Percentiles rank a stretch among this genome's conserved stretches.
Conservation (phyloP, 345 rosid species). For the Aethionema arabicum region DNA sequence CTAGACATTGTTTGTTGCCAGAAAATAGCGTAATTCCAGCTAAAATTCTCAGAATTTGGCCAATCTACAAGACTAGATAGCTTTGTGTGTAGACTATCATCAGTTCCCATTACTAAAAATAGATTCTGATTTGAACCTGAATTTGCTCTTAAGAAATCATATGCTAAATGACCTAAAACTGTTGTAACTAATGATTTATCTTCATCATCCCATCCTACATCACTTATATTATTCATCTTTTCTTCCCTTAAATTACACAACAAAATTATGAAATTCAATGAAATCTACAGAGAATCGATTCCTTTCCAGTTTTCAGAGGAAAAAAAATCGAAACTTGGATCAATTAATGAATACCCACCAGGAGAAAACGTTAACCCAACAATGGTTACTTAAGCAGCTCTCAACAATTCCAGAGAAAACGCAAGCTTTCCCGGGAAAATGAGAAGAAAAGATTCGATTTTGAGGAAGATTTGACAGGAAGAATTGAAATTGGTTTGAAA, state of each 20-base stretch:
- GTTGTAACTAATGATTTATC: conserved; percentile 65
- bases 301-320: conserved; percentile 17
- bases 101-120: conserved; percentile 57
- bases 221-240: conserved; percentile 55
- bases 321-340: neutral
- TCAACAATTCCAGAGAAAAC: neutral
- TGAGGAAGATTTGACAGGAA: neutral
- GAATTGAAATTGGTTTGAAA: neutral
- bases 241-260: conserved; percentile 41
- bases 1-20: conserved; percentile 92
- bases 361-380: neutral
- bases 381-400: neutral
- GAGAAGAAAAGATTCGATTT: conserved; percentile 12
- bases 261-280: conserved; percentile 6
- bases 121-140: conserved; percentile 64
- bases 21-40: conserved; percentile 96
- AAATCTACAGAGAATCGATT: too few relatives aligned
- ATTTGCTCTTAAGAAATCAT: conserved; percentile 66
- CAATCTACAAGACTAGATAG: conserved; percentile 87
- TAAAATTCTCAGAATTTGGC: conserved; percentile 67
- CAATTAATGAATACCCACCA: conserved; percentile 17
- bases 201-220: conserved; percentile 69
- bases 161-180: conserved; percentile 78
- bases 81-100: conserved; percentile 78
- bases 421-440: conserved; percentile 15